phyloP scores from a whole-genome alignment of 805 yeast species.

The Teunomyces pallodes region DNA sequence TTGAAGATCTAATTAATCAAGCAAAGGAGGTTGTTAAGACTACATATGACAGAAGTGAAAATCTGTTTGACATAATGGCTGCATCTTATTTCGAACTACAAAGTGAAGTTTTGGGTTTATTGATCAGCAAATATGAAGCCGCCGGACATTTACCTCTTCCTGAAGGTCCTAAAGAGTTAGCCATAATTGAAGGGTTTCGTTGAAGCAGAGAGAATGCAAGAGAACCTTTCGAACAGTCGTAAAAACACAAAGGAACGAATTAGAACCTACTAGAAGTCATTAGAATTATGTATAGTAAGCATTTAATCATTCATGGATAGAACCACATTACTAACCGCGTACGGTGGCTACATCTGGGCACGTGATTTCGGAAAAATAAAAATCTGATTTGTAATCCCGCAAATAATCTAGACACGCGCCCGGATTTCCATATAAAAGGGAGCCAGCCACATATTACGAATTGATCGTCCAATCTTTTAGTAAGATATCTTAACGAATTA shows the following conservation, averaged over 20 bases:
- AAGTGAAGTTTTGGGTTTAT: neutral
- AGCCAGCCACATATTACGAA: no score
- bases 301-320: neutral
- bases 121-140: neutral
- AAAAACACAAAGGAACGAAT: neutral
- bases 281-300: neutral
- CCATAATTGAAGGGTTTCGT: neutral
- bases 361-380: neutral
- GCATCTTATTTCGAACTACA: neutral
- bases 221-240: neutral
- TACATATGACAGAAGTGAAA: neutral
- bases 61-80: conserved; percentile 1
- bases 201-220: neutral
- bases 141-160: conserved; percentile 1
- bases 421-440: neutral
- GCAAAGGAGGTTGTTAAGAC: neutral
- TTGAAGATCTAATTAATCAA: neutral
- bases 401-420: neutral
- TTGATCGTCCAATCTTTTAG: no score
- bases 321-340: neutral
- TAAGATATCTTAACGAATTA: no score
- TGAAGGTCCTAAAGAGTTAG: neutral
- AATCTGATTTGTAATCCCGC: neutral
- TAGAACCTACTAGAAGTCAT: neutral
- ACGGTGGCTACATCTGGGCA: neutral